Conservation (phyloP, 441 rosid species). For the Adansonia madagascariensis region DNA sequence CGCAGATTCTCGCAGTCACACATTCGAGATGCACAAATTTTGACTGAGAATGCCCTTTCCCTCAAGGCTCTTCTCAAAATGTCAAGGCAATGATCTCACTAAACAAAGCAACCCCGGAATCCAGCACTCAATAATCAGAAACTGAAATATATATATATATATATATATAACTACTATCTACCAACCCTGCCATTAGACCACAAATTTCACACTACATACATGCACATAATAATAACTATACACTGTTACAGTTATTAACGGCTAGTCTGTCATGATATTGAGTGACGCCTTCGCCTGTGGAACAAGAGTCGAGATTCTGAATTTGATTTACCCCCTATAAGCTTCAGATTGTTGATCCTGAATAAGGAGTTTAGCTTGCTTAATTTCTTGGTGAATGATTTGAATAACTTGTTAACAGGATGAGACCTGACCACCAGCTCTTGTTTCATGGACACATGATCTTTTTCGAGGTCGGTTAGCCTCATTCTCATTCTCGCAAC, state of each 20-base stretch:
- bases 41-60: background rate
- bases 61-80: constrained; percentile 18
- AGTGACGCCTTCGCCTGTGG: constrained; percentile 78
- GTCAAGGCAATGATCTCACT: constrained; percentile 13
- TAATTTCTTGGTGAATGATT: constrained; percentile 70
- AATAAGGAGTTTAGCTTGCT: constrained; percentile 81
- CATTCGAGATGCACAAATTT: background rate
- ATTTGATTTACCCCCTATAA: constrained; percentile 52
- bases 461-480: constrained; percentile 89
- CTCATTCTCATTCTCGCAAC: constrained; percentile 99
- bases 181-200: constrained; percentile 20
- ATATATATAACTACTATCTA: background rate
- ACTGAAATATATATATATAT: background rate
- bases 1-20: constrained; percentile 14
- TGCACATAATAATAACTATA: constrained; percentile 29
- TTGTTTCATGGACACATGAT: constrained; percentile 88
- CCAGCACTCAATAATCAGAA: background rate
- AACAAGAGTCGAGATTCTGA: constrained; percentile 70
- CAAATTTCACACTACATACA: constrained; percentile 18
- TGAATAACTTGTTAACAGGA: constrained; percentile 76
- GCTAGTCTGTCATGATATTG: constrained; percentile 55
- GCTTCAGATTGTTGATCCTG: constrained; percentile 62
- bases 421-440: constrained; percentile 73
- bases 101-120: constrained; percentile 17
- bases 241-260: constrained; percentile 33